Conservation (phyloP, 2,329 filamentous ascomycete genomes). For the Trichothecium roseum region DNA sequence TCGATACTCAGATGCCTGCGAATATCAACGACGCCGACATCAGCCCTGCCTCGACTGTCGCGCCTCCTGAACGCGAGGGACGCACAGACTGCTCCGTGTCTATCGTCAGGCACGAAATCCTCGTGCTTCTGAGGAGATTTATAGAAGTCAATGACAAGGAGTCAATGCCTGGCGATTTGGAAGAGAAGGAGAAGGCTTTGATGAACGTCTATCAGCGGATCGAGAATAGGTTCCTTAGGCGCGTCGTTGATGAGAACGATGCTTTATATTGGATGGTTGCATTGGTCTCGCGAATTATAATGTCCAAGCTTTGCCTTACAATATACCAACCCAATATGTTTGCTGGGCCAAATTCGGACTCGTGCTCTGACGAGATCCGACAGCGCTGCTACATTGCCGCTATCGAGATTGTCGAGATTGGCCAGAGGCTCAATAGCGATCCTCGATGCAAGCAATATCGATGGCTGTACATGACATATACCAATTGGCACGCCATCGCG, state of each 20-base stretch:
- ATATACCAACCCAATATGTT: slow-evolving; percentile 65
- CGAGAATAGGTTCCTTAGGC: slow-evolving; percentile 41
- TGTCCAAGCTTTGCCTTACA: slow-evolving; percentile 70
- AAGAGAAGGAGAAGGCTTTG: slow-evolving; percentile 33
- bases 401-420: slow-evolving; percentile 64
- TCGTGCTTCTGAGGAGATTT: slow-evolving; percentile 24
- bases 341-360: slow-evolving; percentile 40
- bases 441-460: slow-evolving; percentile 31
- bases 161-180: slow-evolving; percentile 8
- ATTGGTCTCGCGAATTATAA: slow-evolving; percentile 58
- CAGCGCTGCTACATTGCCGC: slow-evolving; percentile 62
- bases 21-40: slow-evolving; percentile 42
- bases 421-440: slow-evolving; percentile 54
- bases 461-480: slow-evolving; percentile 41
- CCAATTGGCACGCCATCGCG: slow-evolving; percentile 40
- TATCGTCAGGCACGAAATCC: slow-evolving; percentile 42
- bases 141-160: too few relatives aligned
- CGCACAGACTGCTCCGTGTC: slow-evolving; percentile 41
- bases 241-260: slow-evolving; percentile 36
- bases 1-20: slow-evolving; percentile 36
- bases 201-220: slow-evolving; percentile 42
- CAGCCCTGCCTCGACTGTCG: slow-evolving; percentile 32
- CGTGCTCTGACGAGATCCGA: slow-evolving; percentile 47
- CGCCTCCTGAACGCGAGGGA: slow-evolving; percentile 35
- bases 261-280: slow-evolving; percentile 58